A percentile compares a stretch with the other conserved stretches of the same genome.
These are phyloP conservation scores for Chlorella sp. DNA, from an alignment of 139 green algal species.

Conservation along the genomic window DNA sequence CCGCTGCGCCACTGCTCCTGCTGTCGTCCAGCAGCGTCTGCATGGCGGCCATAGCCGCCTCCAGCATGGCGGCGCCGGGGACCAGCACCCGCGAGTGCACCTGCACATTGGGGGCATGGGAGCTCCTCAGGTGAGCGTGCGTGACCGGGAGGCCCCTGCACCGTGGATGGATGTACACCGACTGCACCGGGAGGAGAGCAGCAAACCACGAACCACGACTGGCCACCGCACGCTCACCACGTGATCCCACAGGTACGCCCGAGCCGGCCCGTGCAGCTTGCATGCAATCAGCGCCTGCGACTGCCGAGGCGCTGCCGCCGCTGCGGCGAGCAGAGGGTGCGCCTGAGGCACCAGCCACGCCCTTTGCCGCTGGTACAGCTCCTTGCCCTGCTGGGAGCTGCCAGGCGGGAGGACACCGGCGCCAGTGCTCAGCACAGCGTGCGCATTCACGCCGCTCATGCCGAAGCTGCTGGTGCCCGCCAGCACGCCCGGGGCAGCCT, in stretches of 20 bases:
- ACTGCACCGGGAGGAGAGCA: too few relatives aligned
- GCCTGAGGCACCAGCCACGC: not conserved
- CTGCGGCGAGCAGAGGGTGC: not conserved
- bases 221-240: too few relatives aligned
- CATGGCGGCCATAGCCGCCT: not conserved
- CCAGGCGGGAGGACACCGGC: not conserved
- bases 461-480: conserved; percentile 39
- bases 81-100: conserved; percentile 44
- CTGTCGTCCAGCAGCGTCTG: not conserved
- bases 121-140: too few relatives aligned
- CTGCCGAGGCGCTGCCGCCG: not conserved
- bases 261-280: not conserved
- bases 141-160: too few relatives aligned
- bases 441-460: conserved; percentile 52
- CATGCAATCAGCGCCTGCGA: not conserved
- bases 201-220: too few relatives aligned
- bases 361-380: not conserved
- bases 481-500: not conserved
- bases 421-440: conserved; percentile 25
- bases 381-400: not conserved
- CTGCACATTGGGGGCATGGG: too few relatives aligned
- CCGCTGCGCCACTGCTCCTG: not conserved
- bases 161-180: too few relatives aligned
- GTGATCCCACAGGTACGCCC: conserved; percentile 63
- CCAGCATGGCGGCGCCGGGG: conserved; percentile 23